Percentiles rank a stretch among this genome's conserved stretches.
phyloP scores from a whole-genome alignment of 2,329 filamentous ascomycete genomes.

The Colletotrichum sp. region DNA sequence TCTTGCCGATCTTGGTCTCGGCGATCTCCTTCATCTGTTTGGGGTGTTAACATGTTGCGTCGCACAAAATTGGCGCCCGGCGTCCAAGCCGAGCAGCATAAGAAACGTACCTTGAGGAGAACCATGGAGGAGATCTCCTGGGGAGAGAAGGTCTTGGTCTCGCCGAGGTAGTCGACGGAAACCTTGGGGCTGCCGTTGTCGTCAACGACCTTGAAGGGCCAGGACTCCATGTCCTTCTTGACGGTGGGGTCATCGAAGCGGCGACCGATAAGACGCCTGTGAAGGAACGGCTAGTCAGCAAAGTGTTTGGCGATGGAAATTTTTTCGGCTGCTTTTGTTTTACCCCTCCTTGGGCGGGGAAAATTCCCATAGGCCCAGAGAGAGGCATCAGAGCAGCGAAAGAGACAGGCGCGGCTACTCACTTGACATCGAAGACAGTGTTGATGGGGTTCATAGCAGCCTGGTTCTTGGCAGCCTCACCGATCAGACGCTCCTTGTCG shows the following conservation, averaged over 20 bases:
- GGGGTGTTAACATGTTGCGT: not conserved
- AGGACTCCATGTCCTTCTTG: constrained; percentile 98
- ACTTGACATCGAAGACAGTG: constrained; percentile 99
- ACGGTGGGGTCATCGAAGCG: constrained; percentile 94
- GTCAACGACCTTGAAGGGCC: constrained; percentile 98
- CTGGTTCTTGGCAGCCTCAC: constrained; percentile 99
- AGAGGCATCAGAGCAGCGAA: not conserved
- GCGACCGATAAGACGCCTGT: constrained; percentile 94
- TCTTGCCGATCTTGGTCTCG: constrained; percentile 97
- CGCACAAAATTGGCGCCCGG: not conserved
- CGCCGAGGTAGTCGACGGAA: constrained; percentile 92
- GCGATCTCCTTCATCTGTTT: constrained; percentile 97
- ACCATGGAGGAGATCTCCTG: constrained; percentile 99
- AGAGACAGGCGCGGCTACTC: constrained; percentile 41
- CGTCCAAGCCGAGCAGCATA: not conserved
- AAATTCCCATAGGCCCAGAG: not conserved
- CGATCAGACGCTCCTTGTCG: constrained; percentile 97
- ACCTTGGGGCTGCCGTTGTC: constrained; percentile 88
- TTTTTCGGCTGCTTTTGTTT: not conserved
- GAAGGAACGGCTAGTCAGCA: constrained; percentile 11
- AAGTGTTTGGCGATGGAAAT: not conserved
- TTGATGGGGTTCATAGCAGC: constrained; percentile 98
- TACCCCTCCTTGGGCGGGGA: constrained; percentile 16
- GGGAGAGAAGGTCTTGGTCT: constrained; percentile 94
- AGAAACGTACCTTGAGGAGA: constrained; percentile 80